phyloP scores from a whole-genome alignment of 768 basidiomycete genomes.

The Kwoniella sp. region DNA sequence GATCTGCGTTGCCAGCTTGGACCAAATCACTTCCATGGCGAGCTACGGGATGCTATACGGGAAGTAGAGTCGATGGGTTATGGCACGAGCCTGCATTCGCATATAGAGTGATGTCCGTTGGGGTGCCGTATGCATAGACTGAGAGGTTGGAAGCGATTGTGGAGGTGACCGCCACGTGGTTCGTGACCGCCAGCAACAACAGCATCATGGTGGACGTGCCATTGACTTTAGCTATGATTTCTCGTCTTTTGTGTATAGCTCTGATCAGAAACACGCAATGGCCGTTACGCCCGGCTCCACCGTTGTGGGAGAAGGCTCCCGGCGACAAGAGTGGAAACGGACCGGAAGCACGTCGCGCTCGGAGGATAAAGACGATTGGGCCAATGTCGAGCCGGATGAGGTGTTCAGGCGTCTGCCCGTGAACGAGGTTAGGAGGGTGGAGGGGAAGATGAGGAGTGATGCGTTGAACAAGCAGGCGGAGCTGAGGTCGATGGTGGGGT shows the following conservation, averaged over 20 bases:
- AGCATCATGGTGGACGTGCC: no score
- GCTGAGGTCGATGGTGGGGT: conserved; percentile 48
- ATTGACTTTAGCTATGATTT: no score
- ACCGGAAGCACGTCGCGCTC: background rate
- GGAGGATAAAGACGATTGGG: conserved; percentile 36
- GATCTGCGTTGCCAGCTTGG: conserved; percentile 19
- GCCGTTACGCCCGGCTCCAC: no score
- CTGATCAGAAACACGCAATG: no score
- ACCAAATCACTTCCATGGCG: conserved; percentile 35
- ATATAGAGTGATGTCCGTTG: no score
- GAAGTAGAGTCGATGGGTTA: conserved; percentile 40
- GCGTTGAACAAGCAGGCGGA: conserved; percentile 49
- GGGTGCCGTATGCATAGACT: no score
- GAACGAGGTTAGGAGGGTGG: conserved; percentile 45
- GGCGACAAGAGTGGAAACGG: background rate
- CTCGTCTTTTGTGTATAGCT: no score
- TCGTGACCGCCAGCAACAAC: no score
- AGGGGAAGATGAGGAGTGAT: conserved; percentile 40
- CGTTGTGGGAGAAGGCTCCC: no score
- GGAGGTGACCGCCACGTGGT: no score
- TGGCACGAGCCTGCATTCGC: conserved; percentile 32
- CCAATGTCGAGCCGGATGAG: conserved; percentile 47
- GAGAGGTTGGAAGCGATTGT: no score
- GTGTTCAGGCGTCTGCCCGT: conserved; percentile 44
- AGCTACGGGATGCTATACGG: conserved; percentile 39